Evolutionary conservation across 1,284 basidiomycete genomes (phyloP).

Genomic region (Pyrrhoderma noxium): DNA sequence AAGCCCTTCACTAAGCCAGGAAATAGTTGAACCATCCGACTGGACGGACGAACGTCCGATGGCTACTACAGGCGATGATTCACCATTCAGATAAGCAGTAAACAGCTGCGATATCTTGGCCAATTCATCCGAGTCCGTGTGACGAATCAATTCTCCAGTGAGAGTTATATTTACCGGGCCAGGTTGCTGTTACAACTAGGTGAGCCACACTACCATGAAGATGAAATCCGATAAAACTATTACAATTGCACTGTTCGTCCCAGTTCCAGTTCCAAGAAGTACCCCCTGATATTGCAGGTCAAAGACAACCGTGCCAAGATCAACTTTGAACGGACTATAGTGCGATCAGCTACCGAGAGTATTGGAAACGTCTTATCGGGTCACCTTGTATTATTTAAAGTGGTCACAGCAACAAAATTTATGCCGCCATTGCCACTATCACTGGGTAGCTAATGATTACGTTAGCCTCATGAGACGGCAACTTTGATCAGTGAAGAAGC

Average conservation of each 20-base stretch:
- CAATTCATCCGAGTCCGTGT: conserved; percentile 43
- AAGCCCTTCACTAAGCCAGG: conserved; percentile 65
- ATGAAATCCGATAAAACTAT: conserved; percentile 18
- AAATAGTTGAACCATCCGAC: conserved; percentile 46
- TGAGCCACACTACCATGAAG: background rate
- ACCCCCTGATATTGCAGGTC: conserved; percentile 55
- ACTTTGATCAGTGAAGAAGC: background rate
- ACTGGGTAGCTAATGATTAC: conserved; percentile 42
- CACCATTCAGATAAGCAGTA: conserved; percentile 68
- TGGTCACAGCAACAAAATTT: conserved; percentile 52
- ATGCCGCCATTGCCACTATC: conserved; percentile 67
- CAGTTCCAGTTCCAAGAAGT: conserved; percentile 52
- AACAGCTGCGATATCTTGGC: conserved; percentile 56
- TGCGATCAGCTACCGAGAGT: conserved; percentile 2
- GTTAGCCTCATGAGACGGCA: background rate
- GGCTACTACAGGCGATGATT: conserved; percentile 52
- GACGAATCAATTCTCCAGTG: conserved; percentile 50
- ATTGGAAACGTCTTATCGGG: background rate
- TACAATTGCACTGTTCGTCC: conserved; percentile 45
- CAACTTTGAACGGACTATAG: conserved; percentile 57
- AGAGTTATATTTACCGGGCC: conserved; percentile 59
- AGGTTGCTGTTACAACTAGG: conserved; percentile 32
- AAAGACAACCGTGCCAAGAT: conserved; percentile 65
- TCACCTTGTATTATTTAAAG: conserved; percentile 58
- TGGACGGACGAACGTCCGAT: conserved; percentile 52